Conservation (phyloP, 2,329 filamentous ascomycete species). For the Aspergillus sp. region DNA sequence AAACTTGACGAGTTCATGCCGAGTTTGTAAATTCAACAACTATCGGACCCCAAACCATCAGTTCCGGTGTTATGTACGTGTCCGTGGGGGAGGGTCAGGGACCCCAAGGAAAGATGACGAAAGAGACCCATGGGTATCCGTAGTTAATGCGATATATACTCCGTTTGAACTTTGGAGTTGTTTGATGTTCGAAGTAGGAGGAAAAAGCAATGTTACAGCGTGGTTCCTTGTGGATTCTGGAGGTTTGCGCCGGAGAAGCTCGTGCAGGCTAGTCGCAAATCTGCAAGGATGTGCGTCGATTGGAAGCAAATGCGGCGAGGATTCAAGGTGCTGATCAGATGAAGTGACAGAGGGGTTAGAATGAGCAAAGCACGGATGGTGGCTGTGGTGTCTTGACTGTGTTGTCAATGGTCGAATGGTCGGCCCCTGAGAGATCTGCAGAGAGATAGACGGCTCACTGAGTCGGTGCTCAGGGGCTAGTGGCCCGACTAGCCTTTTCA, state of each 20-base stretch:
- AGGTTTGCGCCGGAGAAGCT: not conserved
- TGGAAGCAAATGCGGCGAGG: not conserved
- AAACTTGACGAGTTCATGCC: no score
- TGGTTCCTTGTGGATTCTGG: no score
- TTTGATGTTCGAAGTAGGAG: no score
- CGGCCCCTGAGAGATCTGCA: conserved; percentile 8
- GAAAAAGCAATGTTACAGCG: not conserved
- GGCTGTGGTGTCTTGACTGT: not conserved
- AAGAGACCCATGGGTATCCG: no score
- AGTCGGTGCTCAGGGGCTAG: conserved; percentile 4
- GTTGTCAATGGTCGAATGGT: not conserved
- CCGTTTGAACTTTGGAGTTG: no score
- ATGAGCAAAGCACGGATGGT: not conserved
- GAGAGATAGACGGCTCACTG: conserved; percentile 6
- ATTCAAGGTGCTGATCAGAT: not conserved
- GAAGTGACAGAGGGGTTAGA: not conserved
- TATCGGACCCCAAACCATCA: no score
- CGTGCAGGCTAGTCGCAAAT: not conserved
- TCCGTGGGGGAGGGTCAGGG: no score
- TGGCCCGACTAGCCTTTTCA: not conserved
- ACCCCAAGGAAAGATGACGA: no score
- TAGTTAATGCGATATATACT: no score
- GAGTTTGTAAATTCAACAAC: no score
- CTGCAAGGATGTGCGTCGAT: conserved; percentile 8
- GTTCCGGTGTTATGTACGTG: no score